Percentiles rank a stretch among this genome's conserved stretches.
Conservation (phyloP, 371 early-diverging fungal species). For the Dipsacomyces acuminosporus region DNA sequence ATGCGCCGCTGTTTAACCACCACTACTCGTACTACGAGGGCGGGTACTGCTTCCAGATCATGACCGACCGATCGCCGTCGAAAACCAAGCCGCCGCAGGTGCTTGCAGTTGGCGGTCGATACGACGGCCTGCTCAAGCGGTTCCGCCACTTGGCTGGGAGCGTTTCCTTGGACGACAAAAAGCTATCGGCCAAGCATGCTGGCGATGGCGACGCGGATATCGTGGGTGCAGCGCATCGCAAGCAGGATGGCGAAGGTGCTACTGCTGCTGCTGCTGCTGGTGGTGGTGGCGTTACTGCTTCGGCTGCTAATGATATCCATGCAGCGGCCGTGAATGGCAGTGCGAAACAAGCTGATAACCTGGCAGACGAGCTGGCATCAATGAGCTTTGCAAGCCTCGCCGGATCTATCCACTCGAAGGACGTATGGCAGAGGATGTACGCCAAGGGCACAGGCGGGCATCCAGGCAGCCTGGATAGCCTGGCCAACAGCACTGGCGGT, state of each 20-base stretch:
- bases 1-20: slow-evolving; percentile 44
- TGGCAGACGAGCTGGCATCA: slow-evolving; percentile 5
- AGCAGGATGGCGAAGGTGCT: too few species aligned
- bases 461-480: background rate
- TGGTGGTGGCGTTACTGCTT: background rate
- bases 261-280: too few species aligned
- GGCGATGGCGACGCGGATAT: too few species aligned
- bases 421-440: slow-evolving; percentile 38
- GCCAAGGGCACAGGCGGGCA: slow-evolving; percentile 1
- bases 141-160: slow-evolving; percentile 53
- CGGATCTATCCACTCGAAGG: slow-evolving; percentile 28
- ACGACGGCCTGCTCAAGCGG: slow-evolving; percentile 64
- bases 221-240: too few species aligned
- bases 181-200: too few species aligned
- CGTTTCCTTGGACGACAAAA: background rate
- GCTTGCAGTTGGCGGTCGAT: slow-evolving; percentile 58
- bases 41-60: slow-evolving; percentile 45
- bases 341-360: background rate
- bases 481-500: background rate
- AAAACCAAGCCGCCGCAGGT: slow-evolving; percentile 53
- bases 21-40: slow-evolving; percentile 46
- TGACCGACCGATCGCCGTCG: slow-evolving; percentile 15
- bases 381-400: slow-evolving; percentile 28
- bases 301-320: too few species aligned
- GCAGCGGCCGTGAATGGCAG: background rate